Evolutionary conservation across 139 green algal species (phyloP).

Genomic region (Deuterostichococcus epilithicus): DNA sequence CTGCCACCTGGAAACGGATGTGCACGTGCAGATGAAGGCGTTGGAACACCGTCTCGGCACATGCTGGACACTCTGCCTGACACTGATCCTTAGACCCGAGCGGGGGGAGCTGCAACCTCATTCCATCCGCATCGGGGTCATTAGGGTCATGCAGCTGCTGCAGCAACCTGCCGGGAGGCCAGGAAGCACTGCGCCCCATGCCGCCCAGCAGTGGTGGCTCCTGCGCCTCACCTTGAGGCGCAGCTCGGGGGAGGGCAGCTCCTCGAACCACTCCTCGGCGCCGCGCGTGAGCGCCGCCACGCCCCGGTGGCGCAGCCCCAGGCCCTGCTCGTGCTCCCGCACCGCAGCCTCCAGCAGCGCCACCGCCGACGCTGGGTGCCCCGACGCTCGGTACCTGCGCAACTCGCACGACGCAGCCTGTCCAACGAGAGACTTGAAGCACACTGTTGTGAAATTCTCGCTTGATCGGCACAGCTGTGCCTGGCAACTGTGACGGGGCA

Average conservation of each 20-base stretch:
- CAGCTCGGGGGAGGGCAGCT: not conserved
- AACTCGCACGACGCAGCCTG: too few species aligned
- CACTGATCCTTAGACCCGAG: not conserved
- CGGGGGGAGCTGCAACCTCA: not conserved
- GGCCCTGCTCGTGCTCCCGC: constrained; percentile 22
- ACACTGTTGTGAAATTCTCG: too few species aligned
- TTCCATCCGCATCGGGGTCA: not conserved
- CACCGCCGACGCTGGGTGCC: constrained; percentile 25
- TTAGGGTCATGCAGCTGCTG: not conserved
- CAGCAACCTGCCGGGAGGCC: not conserved
- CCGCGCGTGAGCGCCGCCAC: constrained; percentile 7
- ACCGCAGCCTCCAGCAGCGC: constrained; percentile 37
- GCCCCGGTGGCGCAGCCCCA: constrained; percentile 18
- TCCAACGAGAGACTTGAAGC: too few species aligned
- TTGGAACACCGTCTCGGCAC: not conserved
- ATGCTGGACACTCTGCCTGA: not conserved
- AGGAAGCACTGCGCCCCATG: not conserved
- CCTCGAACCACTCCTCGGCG: constrained; percentile 13
- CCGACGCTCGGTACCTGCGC: not conserved
- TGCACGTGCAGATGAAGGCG: not conserved
- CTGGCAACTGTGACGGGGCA: too few species aligned
- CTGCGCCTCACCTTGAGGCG: constrained; percentile 1
- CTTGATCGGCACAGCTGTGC: too few species aligned
- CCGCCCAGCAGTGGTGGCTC: not conserved
- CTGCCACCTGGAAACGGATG: constrained; percentile 1